These are phyloP conservation scores for Botrytis squamosa DNA, from an alignment of 2,329 filamentous ascomycete genomes.

Conservation along the genomic window DNA sequence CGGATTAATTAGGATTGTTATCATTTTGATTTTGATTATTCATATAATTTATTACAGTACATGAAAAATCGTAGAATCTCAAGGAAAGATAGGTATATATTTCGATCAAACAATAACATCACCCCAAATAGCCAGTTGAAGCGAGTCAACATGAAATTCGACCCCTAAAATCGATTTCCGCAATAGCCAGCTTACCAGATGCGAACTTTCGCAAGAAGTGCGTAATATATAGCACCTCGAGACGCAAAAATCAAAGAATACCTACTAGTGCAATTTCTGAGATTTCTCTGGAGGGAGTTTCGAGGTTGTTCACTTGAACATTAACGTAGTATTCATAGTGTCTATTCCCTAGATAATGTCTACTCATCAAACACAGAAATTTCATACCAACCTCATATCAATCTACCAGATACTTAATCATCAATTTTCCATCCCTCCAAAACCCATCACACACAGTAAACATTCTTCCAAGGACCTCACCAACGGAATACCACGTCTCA, in stretches of 20 bases:
- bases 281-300: background rate
- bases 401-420: background rate
- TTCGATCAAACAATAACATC: too few species aligned
- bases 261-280: background rate
- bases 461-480: slow-evolving; percentile 30
- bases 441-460: background rate
- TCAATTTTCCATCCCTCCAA: background rate
- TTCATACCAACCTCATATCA: too few species aligned
- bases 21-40: too few species aligned
- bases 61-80: too few species aligned
- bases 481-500: slow-evolving; percentile 49
- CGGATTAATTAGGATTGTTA: too few species aligned
- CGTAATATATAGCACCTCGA: background rate
- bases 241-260: background rate
- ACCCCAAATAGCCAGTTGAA: too few species aligned
- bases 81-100: too few species aligned
- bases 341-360: background rate
- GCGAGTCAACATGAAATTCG: accelerated
- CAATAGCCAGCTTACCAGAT: background rate
- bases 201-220: background rate
- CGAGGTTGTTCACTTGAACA: background rate
- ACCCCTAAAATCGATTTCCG: accelerated
- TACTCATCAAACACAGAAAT: too few species aligned
- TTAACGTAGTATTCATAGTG: accelerated
- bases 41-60: too few species aligned